Evolutionary conservation across 2,329 filamentous ascomycete genomes (phyloP), one percentile per base, ranked within the genome.

Genomic region (Sporothrix pseudoabietina): DNA sequence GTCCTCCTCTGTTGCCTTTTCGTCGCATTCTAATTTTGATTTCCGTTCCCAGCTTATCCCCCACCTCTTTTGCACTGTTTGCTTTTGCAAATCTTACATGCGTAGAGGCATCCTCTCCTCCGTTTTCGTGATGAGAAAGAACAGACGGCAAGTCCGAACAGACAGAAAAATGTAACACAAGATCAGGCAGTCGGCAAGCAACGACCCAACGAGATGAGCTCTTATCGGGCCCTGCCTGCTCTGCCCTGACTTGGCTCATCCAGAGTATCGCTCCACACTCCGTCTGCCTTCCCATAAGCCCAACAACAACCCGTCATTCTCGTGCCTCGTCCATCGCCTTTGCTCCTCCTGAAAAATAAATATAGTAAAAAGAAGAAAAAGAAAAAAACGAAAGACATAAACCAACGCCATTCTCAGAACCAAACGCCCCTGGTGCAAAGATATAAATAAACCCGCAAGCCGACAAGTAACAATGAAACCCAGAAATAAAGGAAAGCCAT

Each of bases 41-140:
- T 16, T 7, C 57, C 30, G 4, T 26, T 65, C 47, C 10, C 59
- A 1, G 32, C 9, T 22, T 12, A 26, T 26, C 26, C 65, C 12
- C 26, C 12, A 3, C 26, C 10, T n/a, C 14, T 19, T 16, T 19
- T 12, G 14, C 44, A 49, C 12, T 5, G 12, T 4, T 4, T 39
- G 8, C 22, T 61, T 39, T 61, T 19, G n/a, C 16, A 16, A 41
- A 61, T 61, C 57, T 61, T 61, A 61, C 57, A 61, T 41, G 57
- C 16, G 32, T 61, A 26, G 26, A 22, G 57, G 32, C 57, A 41
- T 61, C 8, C 14, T 32, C n/a, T 35, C 32, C 7, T 14, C n/a
- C 44, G 44, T 19, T 6, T 4, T 39, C 26, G 32, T 41, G 32
- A 41, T 22, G 57, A 39, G 16, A 19, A 39, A 61, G 32, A 12